Percentiles rank a stretch among this genome's conserved stretches.
These are phyloP conservation scores for Primulina huaijiensis DNA, from an alignment of 257 asterid genomes.

Conservation along the genomic window DNA sequence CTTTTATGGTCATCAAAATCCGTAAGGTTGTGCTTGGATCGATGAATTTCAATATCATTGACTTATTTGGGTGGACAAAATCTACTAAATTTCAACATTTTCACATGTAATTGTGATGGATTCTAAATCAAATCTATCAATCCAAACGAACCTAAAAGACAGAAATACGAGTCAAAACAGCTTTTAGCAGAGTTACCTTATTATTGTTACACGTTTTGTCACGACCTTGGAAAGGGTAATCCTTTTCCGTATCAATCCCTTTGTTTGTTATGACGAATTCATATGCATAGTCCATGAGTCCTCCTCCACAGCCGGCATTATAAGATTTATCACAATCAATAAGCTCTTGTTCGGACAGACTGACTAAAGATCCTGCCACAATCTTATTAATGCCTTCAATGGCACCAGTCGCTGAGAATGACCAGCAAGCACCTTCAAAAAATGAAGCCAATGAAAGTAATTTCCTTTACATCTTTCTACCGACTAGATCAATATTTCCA, in stretches of 20 bases:
- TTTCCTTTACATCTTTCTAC: background rate
- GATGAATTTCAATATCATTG: too few relatives aligned
- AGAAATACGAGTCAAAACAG: background rate
- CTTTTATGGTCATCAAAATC: too few relatives aligned
- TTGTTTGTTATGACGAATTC: conserved; percentile 62
- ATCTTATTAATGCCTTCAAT: conserved; percentile 89
- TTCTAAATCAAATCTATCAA: background rate
- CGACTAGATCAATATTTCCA: background rate
- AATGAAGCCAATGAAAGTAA: conserved; percentile 2
- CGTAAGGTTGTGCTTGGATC: too few relatives aligned
- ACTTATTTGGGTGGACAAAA: too few relatives aligned
- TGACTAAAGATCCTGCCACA: conserved; percentile 68
- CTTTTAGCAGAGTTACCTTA: conserved; percentile 42
- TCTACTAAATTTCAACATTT: too few relatives aligned
- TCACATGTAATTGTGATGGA: background rate
- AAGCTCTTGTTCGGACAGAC: conserved; percentile 93
- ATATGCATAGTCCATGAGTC: conserved; percentile 86
- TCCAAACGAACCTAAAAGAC: background rate
- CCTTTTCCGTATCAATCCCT: conserved; percentile 86
- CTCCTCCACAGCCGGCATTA: conserved; percentile 84
- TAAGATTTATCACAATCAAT: conserved; percentile 81
- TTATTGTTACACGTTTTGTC: conserved; percentile 57
- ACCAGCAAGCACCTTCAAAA: conserved; percentile 88
- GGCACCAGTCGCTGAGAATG: conserved; percentile 97
- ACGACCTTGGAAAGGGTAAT: conserved; percentile 65